phyloP scores from a whole-genome alignment of 2,329 filamentous ascomycete species.

The Monosporascus sp. region DNA sequence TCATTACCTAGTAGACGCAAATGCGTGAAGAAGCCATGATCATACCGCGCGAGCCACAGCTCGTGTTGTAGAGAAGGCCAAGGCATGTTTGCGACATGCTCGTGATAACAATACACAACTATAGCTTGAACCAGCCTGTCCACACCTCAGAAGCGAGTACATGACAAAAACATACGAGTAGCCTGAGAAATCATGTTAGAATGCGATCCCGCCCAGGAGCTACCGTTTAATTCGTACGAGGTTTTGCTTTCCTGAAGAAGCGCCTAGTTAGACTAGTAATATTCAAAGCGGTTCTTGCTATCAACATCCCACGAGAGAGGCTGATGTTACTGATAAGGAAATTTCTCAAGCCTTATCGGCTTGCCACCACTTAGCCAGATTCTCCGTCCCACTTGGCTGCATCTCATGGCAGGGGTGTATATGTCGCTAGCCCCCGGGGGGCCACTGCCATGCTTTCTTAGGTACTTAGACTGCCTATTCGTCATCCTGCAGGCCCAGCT shows the following conservation, averaged over 20 bases:
- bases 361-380: not conserved
- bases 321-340: not conserved
- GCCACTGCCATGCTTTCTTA: too few relatives aligned
- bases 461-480: too few relatives aligned
- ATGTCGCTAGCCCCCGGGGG: too few relatives aligned
- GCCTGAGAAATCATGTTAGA: slow-evolving; percentile 19
- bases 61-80: slow-evolving; percentile 21
- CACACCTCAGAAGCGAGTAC: slow-evolving; percentile 19
- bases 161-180: slow-evolving; percentile 15
- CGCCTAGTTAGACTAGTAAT: too few relatives aligned
- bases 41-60: slow-evolving; percentile 5
- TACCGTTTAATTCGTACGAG: too few relatives aligned
- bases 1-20: not conserved
- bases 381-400: not conserved
- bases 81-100: slow-evolving; percentile 15
- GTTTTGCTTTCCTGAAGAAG: too few relatives aligned
- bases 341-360: not conserved
- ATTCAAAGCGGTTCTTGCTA: too few relatives aligned
- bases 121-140: slow-evolving; percentile 20
- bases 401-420: not conserved
- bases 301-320: not conserved
- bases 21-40: not conserved
- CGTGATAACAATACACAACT: slow-evolving; percentile 2
- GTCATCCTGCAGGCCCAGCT: too few relatives aligned
- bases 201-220: not conserved